Conservation (phyloP, 148 eudicot species). For the Vaccinium macrocarpon region DNA sequence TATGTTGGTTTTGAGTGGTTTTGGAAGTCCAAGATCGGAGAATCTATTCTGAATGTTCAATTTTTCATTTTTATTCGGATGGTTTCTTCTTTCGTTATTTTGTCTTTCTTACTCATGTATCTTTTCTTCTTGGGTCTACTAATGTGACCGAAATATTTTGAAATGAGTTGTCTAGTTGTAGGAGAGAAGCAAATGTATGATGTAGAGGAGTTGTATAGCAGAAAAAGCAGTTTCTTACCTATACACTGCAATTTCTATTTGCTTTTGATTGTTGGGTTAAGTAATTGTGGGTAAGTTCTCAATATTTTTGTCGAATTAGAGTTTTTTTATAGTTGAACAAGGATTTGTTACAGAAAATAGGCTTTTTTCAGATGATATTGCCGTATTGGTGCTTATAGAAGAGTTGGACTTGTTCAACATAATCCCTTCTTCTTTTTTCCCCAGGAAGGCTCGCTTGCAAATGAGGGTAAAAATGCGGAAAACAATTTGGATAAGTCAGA, state of each 20-base stretch:
- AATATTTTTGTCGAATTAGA: neutral
- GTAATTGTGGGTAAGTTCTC: neutral
- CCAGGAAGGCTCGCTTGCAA: slow-evolving; percentile 42
- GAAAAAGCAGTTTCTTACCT: neutral
- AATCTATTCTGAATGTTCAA: neutral
- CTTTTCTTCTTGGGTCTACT: neutral
- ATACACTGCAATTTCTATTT: neutral
- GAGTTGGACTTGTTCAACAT: neutral
- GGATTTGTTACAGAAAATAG: neutral
- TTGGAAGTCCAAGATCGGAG: neutral
- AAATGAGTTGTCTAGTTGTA: neutral
- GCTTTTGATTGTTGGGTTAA: neutral
- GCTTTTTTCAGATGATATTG: neutral
- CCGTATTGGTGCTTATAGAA: neutral
- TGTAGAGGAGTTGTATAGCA: neutral
- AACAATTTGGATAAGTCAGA: slow-evolving; percentile 31
- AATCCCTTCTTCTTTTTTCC: slow-evolving; percentile 14
- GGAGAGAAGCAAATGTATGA: neutral
- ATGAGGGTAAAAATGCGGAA: slow-evolving; percentile 22
- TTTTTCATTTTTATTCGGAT: neutral
- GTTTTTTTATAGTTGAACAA: neutral
- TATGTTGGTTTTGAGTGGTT: neutral
- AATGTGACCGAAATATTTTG: neutral
- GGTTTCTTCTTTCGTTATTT: neutral
- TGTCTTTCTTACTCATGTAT: no score